Percentiles rank a stretch among this genome's conserved stretches.
phyloP scores from a whole-genome alignment of 495 filamentous ascomycete species.

The Astrothelium subdiscretum region DNA sequence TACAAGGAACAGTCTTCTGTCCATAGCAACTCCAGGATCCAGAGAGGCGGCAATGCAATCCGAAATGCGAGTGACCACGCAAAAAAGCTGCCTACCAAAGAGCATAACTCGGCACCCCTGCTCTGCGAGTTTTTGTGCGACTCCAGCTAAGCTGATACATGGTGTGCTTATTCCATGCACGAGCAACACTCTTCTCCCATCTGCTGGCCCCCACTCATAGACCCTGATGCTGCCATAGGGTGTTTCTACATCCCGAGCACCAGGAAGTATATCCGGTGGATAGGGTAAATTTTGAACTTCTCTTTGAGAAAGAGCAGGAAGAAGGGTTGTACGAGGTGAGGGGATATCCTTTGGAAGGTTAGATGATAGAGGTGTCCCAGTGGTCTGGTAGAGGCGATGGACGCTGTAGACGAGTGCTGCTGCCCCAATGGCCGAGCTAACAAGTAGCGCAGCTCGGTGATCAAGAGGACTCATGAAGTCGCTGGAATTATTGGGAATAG shows the following conservation, averaged over 20 bases:
- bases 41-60: too few relatives aligned
- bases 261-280: constrained; percentile 63
- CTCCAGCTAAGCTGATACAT: constrained; percentile 53
- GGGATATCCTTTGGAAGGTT: not conserved
- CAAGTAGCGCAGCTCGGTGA: not conserved
- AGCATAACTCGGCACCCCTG: constrained; percentile 74
- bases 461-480: not conserved
- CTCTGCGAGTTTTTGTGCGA: constrained; percentile 59
- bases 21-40: too few relatives aligned
- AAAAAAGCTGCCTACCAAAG: constrained; percentile 40
- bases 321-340: not conserved
- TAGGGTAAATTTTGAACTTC: constrained; percentile 49
- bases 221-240: constrained; percentile 73
- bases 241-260: constrained; percentile 57
- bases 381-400: not conserved
- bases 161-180: constrained; percentile 84
- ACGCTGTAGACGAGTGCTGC: not conserved
- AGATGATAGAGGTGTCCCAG: not conserved
- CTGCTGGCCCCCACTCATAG: constrained; percentile 83
- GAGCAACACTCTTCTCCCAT: constrained; percentile 66
- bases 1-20: too few relatives aligned
- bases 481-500: not conserved
- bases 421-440: not conserved
- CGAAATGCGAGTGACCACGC: too few relatives aligned
- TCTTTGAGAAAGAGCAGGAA: constrained; percentile 27